A percentile compares a stretch with the other conserved stretches of the same genome.
phyloP scores from a whole-genome alignment of 2,329 filamentous ascomycete species.

The Xylaria sp. region DNA sequence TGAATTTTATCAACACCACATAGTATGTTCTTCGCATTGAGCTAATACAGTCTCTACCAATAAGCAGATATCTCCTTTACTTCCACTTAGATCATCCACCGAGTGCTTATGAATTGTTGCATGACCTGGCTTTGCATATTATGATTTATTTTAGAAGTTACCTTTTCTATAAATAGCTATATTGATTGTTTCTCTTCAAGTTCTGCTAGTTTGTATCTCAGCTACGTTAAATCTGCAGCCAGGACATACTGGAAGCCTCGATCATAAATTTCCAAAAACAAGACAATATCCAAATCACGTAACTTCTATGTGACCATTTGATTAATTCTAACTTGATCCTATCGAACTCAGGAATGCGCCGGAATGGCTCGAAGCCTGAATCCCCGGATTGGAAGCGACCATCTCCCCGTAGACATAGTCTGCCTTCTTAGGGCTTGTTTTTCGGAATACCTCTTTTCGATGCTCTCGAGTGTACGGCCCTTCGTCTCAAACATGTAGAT shows the following conservation, averaged over 20 bases:
- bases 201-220: no score
- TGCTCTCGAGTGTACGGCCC: constrained; percentile 55
- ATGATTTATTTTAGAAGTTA: no score
- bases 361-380: constrained; percentile 24
- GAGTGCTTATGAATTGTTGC: no score
- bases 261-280: neutral
- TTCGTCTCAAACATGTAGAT: constrained; percentile 57
- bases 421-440: constrained; percentile 27
- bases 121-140: no score
- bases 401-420: constrained; percentile 18
- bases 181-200: no score
- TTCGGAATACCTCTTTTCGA: constrained; percentile 45
- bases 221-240: no score
- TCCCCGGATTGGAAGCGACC: constrained; percentile 11
- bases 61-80: no score
- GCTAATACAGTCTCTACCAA: no score
- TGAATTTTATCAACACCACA: no score
- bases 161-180: no score
- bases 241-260: neutral
- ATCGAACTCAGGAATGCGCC: constrained; percentile 21
- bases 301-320: neutral
- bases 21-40: no score
- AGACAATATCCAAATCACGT: neutral
- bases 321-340: neutral
- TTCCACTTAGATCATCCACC: no score